Percentiles rank a stretch among this genome's conserved stretches.
These are phyloP conservation scores for Somion occarium DNA, from an alignment of 1,284 basidiomycete species.

Conservation along the genomic window DNA sequence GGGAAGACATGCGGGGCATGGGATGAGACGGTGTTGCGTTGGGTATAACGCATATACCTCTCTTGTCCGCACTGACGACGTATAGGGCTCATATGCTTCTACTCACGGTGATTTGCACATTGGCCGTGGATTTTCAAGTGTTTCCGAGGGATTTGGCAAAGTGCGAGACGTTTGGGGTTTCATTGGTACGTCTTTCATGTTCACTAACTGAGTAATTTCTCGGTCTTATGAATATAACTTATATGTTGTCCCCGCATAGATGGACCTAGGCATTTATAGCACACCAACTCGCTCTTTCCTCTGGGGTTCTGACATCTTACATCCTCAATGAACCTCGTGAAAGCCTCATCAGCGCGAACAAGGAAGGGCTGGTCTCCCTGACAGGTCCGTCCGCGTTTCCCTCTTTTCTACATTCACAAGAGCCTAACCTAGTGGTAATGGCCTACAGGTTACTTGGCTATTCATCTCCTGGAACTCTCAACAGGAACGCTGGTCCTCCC, in stretches of 20 bases:
- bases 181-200: conserved; percentile 91
- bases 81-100: conserved; percentile 96
- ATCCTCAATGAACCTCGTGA: conserved; percentile 63
- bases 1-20: neutral
- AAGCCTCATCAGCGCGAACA: conserved; percentile 77
- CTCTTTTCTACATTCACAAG: conserved; percentile 2
- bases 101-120: conserved; percentile 86
- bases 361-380: conserved; percentile 86
- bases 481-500: conserved; percentile 81
- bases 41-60: conserved; percentile 25
- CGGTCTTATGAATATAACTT: conserved; percentile 56
- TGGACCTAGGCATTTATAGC: conserved; percentile 32
- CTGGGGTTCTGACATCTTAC: conserved; percentile 54
- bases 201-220: conserved; percentile 89
- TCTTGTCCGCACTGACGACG: conserved; percentile 73
- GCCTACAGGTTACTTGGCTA: conserved; percentile 79
- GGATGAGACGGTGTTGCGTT: conserved; percentile 2
- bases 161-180: conserved; percentile 93
- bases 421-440: neutral
- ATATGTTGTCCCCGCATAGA: conserved; percentile 37
- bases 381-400: conserved; percentile 51
- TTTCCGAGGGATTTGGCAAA: conserved; percentile 90
- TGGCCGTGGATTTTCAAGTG: conserved; percentile 93
- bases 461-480: conserved; percentile 85
- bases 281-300: conserved; percentile 65